phyloP scores from a whole-genome alignment of 768 basidiomycete genomes.

The Coprinellus aureogranulatus region DNA sequence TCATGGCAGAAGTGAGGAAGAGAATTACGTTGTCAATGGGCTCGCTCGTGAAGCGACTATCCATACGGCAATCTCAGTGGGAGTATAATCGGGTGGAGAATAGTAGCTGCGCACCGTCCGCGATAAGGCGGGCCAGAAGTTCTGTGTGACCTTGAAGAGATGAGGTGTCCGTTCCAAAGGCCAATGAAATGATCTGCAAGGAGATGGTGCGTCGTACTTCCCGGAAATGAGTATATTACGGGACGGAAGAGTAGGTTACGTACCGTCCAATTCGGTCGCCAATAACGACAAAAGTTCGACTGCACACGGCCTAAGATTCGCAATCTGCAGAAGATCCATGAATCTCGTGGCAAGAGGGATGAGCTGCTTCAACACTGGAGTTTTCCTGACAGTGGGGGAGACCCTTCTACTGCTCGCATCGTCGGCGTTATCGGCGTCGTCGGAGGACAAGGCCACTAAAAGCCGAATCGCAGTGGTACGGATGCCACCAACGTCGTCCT shows the following conservation, averaged over 20 bases:
- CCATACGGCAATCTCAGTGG: too few relatives aligned
- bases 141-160: neutral
- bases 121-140: neutral
- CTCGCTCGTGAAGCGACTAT: neutral
- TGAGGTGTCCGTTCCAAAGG: neutral
- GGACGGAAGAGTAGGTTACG: neutral
- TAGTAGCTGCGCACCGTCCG: neutral
- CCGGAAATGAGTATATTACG: too few relatives aligned
- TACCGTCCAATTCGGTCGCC: neutral
- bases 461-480: neutral
- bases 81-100: too few relatives aligned
- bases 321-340: neutral
- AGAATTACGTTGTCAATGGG: neutral
- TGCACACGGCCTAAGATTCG: neutral
- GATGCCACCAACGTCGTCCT: constrained; percentile 1
- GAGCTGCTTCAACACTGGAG: neutral
- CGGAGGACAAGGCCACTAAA: neutral
- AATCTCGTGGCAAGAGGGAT: neutral
- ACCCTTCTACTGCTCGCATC: too few relatives aligned
- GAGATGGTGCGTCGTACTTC: neutral
- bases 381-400: too few relatives aligned
- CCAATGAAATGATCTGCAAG: neutral
- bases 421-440: neutral
- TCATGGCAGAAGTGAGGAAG: neutral
- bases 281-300: neutral